phyloP scores from a whole-genome alignment of 2,329 filamentous ascomycete species.

The Curvularia lunata region DNA sequence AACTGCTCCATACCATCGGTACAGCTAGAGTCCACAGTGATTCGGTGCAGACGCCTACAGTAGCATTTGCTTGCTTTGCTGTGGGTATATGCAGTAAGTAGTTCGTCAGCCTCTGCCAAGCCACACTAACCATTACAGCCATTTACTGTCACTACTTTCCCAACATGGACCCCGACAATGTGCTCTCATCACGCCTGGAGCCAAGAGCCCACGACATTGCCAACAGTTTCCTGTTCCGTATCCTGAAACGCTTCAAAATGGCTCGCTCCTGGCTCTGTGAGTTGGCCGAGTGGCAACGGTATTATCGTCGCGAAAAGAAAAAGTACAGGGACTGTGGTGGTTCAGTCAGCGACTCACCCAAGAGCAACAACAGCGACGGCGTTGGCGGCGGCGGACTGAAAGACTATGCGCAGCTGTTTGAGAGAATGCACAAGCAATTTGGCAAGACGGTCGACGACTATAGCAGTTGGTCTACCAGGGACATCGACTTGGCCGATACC shows the following conservation, averaged over 20 bases:
- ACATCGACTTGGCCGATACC: conserved; percentile 20
- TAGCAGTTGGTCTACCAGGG: conserved; percentile 14
- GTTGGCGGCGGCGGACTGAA: conserved; percentile 26
- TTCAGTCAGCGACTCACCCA: conserved; percentile 24
- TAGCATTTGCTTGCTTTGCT: conserved; percentile 71
- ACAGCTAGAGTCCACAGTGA: conserved; percentile 58
- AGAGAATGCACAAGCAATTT: conserved; percentile 30
- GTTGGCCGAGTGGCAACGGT: conserved; percentile 16
- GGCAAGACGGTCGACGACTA: conserved; percentile 19
- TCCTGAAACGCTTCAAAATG: conserved; percentile 25
- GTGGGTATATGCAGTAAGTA: conserved; percentile 64
- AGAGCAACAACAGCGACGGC: conserved; percentile 26
- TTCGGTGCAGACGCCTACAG: conserved; percentile 70
- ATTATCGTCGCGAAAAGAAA: conserved; percentile 19
- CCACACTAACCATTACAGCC: conserved; percentile 41
- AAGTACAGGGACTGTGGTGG: conserved; percentile 24
- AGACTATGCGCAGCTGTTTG: conserved; percentile 25
- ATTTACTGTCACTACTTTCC: conserved; percentile 72
- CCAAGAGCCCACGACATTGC: conserved; percentile 28
- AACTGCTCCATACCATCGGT: conserved; percentile 62
- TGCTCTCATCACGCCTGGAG: conserved; percentile 51
- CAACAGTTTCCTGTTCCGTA: conserved; percentile 23
- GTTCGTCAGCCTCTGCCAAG: neutral
- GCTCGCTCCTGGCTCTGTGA: conserved; percentile 20
- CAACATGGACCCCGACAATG: conserved; percentile 67